Conservation (phyloP, 2,329 filamentous ascomycete species). For the Colletotrichum lupini region DNA sequence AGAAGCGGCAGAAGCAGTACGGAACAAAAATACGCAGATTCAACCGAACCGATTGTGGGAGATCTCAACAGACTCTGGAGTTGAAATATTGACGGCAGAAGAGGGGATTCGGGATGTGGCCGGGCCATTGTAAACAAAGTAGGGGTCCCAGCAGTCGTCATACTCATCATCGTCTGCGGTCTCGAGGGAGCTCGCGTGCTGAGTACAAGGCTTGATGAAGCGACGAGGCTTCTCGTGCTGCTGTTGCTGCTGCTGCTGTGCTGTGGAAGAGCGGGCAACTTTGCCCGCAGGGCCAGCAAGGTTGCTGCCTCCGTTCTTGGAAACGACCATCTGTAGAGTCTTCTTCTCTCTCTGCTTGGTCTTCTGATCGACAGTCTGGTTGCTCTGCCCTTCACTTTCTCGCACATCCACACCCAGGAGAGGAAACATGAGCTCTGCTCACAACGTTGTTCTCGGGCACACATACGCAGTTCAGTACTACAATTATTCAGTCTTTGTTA, state of each 20-base stretch:
- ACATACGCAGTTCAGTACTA: no score
- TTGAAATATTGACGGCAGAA: no score
- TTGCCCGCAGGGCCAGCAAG: neutral
- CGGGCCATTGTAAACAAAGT: neutral
- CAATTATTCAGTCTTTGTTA: no score
- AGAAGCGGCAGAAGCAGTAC: no score
- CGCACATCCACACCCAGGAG: no score
- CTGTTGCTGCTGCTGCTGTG: neutral
- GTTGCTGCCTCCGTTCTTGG: neutral
- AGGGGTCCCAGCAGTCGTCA: constrained; percentile 23
- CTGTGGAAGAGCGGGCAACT: neutral
- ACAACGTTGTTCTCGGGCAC: no score
- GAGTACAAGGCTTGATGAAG: neutral
- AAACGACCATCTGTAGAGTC: neutral
- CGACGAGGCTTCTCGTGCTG: neutral
- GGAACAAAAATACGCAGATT: no score
- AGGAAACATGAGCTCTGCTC: no score
- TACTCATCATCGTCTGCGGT: constrained; percentile 28
- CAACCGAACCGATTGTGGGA: no score
- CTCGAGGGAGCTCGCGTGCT: constrained; percentile 11
- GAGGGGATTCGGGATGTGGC: no score
- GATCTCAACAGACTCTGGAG: no score
- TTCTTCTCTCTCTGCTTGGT: neutral
- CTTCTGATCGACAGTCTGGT: neutral
- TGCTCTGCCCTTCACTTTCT: neutral